Percentiles rank a stretch among this genome's conserved stretches.
Evolutionary conservation across 495 filamentous ascomycete species (phyloP).

Genomic region (Pyrenula aspistea): DNA sequence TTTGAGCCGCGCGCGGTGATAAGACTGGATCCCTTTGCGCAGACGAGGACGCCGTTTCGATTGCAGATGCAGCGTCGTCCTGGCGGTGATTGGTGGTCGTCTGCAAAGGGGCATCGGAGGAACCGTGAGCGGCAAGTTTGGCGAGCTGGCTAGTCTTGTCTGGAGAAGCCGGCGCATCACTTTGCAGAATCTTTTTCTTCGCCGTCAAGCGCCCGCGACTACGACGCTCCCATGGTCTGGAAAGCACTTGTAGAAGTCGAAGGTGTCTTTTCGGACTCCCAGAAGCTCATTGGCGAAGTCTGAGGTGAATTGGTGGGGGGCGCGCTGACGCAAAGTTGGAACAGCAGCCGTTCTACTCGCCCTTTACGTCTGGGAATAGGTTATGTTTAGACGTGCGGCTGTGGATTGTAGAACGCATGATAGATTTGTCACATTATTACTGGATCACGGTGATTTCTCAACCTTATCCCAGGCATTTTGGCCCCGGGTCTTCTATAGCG

Average conservation of each 20-base stretch:
- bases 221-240: background rate
- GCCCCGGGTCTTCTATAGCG: background rate
- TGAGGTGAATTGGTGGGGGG: background rate
- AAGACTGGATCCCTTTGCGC: constrained; percentile 9
- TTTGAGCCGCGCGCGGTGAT: constrained; percentile 24
- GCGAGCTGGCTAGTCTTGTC: background rate
- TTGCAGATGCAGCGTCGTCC: background rate
- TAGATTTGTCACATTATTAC: background rate
- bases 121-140: constrained; percentile 1
- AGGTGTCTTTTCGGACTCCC: background rate
- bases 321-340: background rate
- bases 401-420: background rate
- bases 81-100: constrained; percentile 4
- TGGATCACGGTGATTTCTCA: background rate
- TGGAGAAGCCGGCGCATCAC: background rate
- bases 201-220: background rate
- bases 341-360: background rate
- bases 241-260: background rate
- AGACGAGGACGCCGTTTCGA: constrained; percentile 25
- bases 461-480: background rate
- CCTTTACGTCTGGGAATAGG: background rate
- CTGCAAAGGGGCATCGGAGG: constrained; percentile 5
- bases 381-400: background rate
- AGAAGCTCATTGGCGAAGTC: background rate
- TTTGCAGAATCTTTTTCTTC: background rate